phyloP scores from a whole-genome alignment of 192 early-diverging fungal species.

The Linderina pennispora region DNA sequence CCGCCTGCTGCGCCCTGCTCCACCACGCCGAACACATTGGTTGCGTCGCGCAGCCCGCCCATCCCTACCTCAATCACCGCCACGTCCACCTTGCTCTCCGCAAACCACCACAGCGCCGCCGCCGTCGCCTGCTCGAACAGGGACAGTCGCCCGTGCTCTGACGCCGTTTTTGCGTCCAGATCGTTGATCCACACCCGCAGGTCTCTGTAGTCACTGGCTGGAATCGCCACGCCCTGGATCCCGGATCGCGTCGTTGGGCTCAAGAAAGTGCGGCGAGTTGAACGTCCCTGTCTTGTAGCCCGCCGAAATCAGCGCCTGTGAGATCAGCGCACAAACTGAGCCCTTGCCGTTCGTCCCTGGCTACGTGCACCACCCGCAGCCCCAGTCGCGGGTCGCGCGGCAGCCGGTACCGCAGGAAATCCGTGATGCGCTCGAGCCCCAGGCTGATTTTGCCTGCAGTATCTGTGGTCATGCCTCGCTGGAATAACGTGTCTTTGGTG shows the following conservation, averaged over 20 bases:
- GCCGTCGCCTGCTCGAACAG: slow-evolving; percentile 71
- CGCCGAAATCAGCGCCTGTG: slow-evolving; percentile 23
- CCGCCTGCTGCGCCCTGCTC: slow-evolving; percentile 44
- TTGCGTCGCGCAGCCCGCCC: slow-evolving; percentile 74
- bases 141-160: slow-evolving; percentile 37
- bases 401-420: slow-evolving; percentile 43
- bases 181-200: slow-evolving; percentile 34
- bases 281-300: slow-evolving; percentile 56
- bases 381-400: slow-evolving; percentile 46
- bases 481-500: no score
- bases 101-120: slow-evolving; percentile 55
- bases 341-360: slow-evolving; percentile 92
- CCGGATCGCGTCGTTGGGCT: slow-evolving; percentile 58
- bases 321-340: slow-evolving; percentile 60
- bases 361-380: slow-evolving; percentile 67
- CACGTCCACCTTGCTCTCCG: slow-evolving; percentile 54
- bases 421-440: slow-evolving; percentile 43
- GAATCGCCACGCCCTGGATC: slow-evolving; percentile 51
- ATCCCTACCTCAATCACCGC: slow-evolving; percentile 82
- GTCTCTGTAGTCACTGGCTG: slow-evolving; percentile 26
- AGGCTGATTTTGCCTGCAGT: slow-evolving; percentile 19
- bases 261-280: slow-evolving; percentile 74
- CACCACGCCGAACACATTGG: slow-evolving; percentile 61
- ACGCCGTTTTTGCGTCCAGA: slow-evolving; percentile 29
- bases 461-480: no score